Evolutionary conservation across 805 yeast species (phyloP).

Genomic region (Priceomyces fermenticarens): DNA sequence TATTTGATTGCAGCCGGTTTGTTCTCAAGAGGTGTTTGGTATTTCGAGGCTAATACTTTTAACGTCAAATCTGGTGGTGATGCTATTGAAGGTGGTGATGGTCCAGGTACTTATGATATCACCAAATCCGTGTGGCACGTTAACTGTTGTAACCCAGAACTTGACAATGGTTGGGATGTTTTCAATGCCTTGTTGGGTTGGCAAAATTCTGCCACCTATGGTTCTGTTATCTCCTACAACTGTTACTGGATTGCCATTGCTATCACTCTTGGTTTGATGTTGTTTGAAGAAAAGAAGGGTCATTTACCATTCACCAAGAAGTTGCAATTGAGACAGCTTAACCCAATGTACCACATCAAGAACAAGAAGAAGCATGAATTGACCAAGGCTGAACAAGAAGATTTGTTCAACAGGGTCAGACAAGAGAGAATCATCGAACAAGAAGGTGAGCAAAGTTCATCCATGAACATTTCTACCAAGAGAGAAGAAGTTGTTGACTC

Average conservation of each 20-base stretch:
- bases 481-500: conserved; percentile 4
- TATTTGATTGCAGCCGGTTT: conserved; percentile 90
- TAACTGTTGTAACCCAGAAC: conserved; percentile 93
- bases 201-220: conserved; percentile 95
- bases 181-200: conserved; percentile 94
- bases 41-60: conserved; percentile 69
- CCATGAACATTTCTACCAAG: not conserved
- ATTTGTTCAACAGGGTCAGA: conserved; percentile 32
- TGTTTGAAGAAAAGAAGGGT: conserved; percentile 80
- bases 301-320: conserved; percentile 68
- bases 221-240: conserved; percentile 87
- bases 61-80: conserved; percentile 82
- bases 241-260: conserved; percentile 79
- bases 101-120: conserved; percentile 93
- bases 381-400: conserved; percentile 29
- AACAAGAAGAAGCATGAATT: conserved; percentile 54
- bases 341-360: conserved; percentile 73
- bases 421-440: conserved; percentile 11
- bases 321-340: conserved; percentile 42
- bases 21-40: conserved; percentile 92
- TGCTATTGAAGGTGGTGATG: conserved; percentile 88
- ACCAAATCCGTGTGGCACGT: conserved; percentile 86
- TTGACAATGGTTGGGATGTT: conserved; percentile 94
- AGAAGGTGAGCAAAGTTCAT: conserved; percentile 1
- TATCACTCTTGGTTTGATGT: conserved; percentile 54